Percentiles rank a stretch among this genome's conserved stretches.
These are phyloP conservation scores for Zopfia rhizophila DNA, from an alignment of 2,329 filamentous ascomycete species.

Conservation along the genomic window DNA sequence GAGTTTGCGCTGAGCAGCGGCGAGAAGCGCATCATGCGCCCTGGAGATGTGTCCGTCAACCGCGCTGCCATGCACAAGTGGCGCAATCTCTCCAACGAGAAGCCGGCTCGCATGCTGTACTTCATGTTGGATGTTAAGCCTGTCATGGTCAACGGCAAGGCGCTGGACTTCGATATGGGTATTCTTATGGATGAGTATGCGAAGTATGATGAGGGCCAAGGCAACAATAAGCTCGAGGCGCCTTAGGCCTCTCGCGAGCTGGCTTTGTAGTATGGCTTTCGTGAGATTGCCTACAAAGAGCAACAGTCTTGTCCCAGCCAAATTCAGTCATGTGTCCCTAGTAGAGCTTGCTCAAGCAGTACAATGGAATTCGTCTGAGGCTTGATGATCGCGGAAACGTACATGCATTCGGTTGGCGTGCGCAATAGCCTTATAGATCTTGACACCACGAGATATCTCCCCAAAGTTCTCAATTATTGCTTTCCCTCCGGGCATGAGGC, in stretches of 20 bases:
- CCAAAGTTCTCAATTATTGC: too few relatives aligned
- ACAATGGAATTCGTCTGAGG: too few relatives aligned
- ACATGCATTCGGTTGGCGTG: too few relatives aligned
- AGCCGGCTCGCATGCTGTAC: constrained; percentile 2
- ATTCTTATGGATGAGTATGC: not conserved
- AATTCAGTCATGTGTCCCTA: too few relatives aligned
- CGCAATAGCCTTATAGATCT: too few relatives aligned
- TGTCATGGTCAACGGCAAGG: constrained; percentile 2
- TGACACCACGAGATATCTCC: too few relatives aligned
- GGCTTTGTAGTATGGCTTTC: constrained; percentile 6
- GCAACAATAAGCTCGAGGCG: constrained; percentile 1
- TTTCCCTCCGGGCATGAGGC: too few relatives aligned
- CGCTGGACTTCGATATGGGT: not conserved
- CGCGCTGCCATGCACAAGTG: constrained; percentile 5
- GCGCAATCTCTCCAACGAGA: constrained; percentile 1
- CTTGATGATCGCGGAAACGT: too few relatives aligned
- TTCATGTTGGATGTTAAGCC: constrained; percentile 3
- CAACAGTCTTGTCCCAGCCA: too few relatives aligned
- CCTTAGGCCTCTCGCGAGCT: constrained; percentile 1
- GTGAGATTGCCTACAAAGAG: constrained; percentile 5
- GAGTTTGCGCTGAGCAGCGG: not conserved
- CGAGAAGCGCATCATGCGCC: constrained; percentile 1
- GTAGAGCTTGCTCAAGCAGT: too few relatives aligned
- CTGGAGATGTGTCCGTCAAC: constrained; percentile 5
- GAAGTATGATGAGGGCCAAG: too few relatives aligned